Base-by-base conservation (phyloP, 805 yeast species). In the Yamadazyma philogaea region DNA sequence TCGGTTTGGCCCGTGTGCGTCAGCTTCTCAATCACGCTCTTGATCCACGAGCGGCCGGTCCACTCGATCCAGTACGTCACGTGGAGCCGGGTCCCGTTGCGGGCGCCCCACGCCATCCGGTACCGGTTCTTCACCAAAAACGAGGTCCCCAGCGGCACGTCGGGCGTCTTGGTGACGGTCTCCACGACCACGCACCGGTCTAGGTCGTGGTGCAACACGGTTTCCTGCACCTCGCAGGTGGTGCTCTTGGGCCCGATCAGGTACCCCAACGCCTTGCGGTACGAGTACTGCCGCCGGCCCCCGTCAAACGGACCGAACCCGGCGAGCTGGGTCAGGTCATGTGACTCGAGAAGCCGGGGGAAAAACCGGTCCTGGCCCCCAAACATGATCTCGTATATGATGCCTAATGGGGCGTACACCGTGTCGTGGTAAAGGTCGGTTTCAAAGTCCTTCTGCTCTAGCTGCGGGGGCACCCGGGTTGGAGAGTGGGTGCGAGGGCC, bases 241-340 rank as follows among this genome's bases (percentile, higher is more conserved):
- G 99, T 90, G 18, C 91, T 87, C 54, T 87, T 89, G 10, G 99
- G 99, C 0, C 99, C 99, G 28, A 93, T 80, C 1, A 96, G 77
- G 40, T 78, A 89, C 40, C 81, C 79, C 43, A 93, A 70, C 0
- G 84, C 87, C 61, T 87, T 87, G 37, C 77, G 74, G 61, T 90
- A 93, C 4, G 75, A 72, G 57, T 77, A 90, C 3, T 65, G 59
- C 41, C 95, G 17, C 26, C 17, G 14, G 12, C 34, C 39, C 10
- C 3, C 12, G n/a, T n/a, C 7, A 35, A 73, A 71, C 12, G 57
- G 47, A 7, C 56, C 60, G 42, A 66, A 72, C 6, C 56, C 62
- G 1, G 77, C 56, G 30, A 78, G 62, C 18, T 75, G 71, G 4
- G 71, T 65, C 0, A 78, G 80, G 40, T 72, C 78, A 46, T 69